These are phyloP conservation scores for Fraxinus baroniana DNA, from an alignment of 305 asterid species.

Conservation along the genomic window DNA sequence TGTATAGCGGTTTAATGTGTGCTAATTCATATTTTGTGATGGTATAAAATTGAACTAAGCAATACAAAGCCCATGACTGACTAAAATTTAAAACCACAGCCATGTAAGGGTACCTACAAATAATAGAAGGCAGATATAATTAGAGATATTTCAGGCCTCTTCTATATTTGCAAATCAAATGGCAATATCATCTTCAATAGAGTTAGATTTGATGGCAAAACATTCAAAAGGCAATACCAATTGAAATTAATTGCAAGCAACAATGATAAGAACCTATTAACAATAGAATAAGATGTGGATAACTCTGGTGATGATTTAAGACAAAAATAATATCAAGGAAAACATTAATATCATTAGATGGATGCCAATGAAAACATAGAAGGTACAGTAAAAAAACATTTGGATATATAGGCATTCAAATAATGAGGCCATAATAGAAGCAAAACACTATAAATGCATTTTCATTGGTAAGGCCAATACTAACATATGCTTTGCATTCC, in stretches of 20 bases:
- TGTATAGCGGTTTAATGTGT: slow-evolving; percentile 85
- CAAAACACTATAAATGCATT: slow-evolving; percentile 6
- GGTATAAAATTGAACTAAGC: slow-evolving; percentile 86
- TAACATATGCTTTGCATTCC: slow-evolving; percentile 14
- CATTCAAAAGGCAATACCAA: not conserved
- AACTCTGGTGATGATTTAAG: not conserved
- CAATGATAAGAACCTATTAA: slow-evolving; percentile 8
- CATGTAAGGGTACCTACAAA: slow-evolving; percentile 81
- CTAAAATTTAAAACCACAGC: slow-evolving; percentile 94
- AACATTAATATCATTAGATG: not conserved
- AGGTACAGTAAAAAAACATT: not conserved
- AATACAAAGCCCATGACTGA: slow-evolving; percentile 96
- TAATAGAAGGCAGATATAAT: slow-evolving; percentile 24
- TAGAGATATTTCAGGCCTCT: slow-evolving; percentile 25
- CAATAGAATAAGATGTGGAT: slow-evolving; percentile 4
- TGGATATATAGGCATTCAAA: not conserved
- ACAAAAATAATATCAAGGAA: slow-evolving; percentile 1
- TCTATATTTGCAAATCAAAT: not conserved
- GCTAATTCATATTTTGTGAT: slow-evolving; percentile 89
- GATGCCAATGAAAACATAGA: not conserved
- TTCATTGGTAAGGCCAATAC: not conserved
- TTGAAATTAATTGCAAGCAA: slow-evolving; percentile 13
- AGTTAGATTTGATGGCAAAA: slow-evolving; percentile 1
- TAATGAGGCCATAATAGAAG: not conserved
- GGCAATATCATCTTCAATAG: slow-evolving; percentile 16